Conservation (phyloP, 176 grass and related monocot genomes). For the Olyra latifolia region DNA sequence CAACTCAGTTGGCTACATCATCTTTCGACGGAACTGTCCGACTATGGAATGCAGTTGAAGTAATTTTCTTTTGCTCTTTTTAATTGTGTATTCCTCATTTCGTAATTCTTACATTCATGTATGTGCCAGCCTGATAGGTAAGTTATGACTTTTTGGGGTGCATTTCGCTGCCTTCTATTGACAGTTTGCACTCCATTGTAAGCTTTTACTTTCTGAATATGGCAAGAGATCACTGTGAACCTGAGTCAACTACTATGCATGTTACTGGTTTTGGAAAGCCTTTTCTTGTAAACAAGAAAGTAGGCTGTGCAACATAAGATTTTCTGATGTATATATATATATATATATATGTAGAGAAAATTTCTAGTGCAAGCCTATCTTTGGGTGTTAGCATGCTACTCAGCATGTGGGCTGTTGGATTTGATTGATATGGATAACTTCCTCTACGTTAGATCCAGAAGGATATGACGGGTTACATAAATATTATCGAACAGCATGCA, state of each 20-base stretch:
- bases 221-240: slow-evolving; percentile 4
- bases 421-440: slow-evolving; percentile 14
- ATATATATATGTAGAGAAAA: neutral
- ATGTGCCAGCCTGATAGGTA: neutral
- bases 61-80: slow-evolving; percentile 33
- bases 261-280: slow-evolving; percentile 15
- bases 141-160: neutral
- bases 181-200: neutral
- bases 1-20: slow-evolving; percentile 80
- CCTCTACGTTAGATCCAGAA: too few relatives aligned
- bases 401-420: neutral
- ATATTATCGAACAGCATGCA: neutral
- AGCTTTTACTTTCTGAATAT: slow-evolving; percentile 2
- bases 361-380: neutral
- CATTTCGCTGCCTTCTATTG: neutral
- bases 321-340: neutral
- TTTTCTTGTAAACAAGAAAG: slow-evolving; percentile 2
- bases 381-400: neutral
- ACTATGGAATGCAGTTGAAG: slow-evolving; percentile 67
- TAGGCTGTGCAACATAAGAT: neutral
- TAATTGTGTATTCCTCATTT: neutral
- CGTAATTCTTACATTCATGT: slow-evolving; percentile 10
- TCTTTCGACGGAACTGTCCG: slow-evolving; percentile 77
- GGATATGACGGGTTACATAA: too few relatives aligned
- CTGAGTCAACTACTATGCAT: neutral